Base-by-base conservation (phyloP, 495 filamentous ascomycete species). In the Neurospora sp. region DNA sequence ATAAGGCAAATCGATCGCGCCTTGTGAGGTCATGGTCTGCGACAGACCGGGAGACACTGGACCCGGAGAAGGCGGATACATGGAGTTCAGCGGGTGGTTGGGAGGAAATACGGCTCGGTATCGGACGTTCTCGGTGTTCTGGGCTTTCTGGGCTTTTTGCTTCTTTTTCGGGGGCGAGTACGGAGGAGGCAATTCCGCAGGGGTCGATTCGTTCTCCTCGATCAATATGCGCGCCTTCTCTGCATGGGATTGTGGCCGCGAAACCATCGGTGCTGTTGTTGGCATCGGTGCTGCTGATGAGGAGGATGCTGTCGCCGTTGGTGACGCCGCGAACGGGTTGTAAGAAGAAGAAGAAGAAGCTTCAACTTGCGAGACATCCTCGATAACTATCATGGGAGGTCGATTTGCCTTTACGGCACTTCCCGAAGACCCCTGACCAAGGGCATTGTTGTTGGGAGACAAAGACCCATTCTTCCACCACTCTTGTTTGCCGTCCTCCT, bases 21-120 rank as follows among this genome's bases (percentile, higher is more conserved):
- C 78, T 71, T 85, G 84, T 0, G 84, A 84, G 14, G 82, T 84
- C 82, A 85, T 85, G 5, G 83, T 84, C 18, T 79, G 78, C 10
- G 83, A 72, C n/a, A 84, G 46, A 3, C 81, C 81, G 2, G 82
- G 80, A 2, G 83, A 82, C 14, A 82, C 74, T 5, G 82, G 83
- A 0, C 83, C 82, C 1, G 84, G 84, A 35, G 84, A 85, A 1
- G 83, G 83, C n/a, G 84, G 80, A 40, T 80, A 82, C 71, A 83
- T 78, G 27, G 77, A 39, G 73, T 73, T 79, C 39, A 81, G 72
- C 0, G 77, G 76, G 40, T 83, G 79, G 10, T 76, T 74, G 2
- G 81, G 78, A 14, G 83, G 83, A 48, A 83, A 78, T 44, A 84
- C 78, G 6, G 80, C 80, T 16, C 79, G 80, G 71, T 82, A 84